These are phyloP conservation scores for Fusarium sp. DNA, from an alignment of 2,329 filamentous ascomycete species.

Conservation along the genomic window DNA sequence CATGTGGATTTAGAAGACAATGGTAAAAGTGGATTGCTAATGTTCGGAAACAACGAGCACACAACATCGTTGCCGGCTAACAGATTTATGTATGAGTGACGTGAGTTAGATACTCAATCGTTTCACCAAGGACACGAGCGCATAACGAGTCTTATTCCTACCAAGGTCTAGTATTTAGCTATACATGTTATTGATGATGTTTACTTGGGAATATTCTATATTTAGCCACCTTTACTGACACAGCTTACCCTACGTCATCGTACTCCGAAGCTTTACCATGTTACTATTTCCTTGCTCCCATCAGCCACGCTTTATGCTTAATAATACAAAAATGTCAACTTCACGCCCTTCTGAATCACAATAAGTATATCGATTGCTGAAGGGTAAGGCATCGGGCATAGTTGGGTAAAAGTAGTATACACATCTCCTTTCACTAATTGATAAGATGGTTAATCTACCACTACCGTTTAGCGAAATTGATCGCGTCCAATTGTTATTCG, in stretches of 20 bases:
- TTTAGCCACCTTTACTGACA: too few relatives aligned
- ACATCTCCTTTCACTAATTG: not conserved
- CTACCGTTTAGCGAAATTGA: conserved; percentile 22
- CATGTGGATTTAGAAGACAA: not conserved
- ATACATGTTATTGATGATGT: not conserved
- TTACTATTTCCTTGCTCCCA: not conserved
- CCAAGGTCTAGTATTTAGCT: not conserved
- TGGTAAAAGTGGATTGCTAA: not conserved
- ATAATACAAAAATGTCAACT: conserved; percentile 16
- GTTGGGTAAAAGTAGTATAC: too few relatives aligned
- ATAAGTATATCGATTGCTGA: too few relatives aligned
- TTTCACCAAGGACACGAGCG: too few relatives aligned
- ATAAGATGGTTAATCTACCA: conserved; percentile 18
- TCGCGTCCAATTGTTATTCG: conserved; percentile 24
- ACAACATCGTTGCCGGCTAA: too few relatives aligned
- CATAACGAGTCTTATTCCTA: too few relatives aligned
- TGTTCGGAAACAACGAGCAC: not conserved
- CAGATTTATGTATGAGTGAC: too few relatives aligned
- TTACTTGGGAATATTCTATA: too few relatives aligned
- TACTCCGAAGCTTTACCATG: not conserved
- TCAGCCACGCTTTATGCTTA: not conserved
- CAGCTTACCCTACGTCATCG: not conserved
- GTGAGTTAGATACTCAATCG: too few relatives aligned
- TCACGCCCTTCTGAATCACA: conserved; percentile 2
- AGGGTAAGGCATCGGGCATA: too few relatives aligned